A percentile compares a stretch with the other conserved stretches of the same genome.
Evolutionary conservation across 139 green algal genomes (phyloP).

Genomic region (Nannochloris sp.): DNA sequence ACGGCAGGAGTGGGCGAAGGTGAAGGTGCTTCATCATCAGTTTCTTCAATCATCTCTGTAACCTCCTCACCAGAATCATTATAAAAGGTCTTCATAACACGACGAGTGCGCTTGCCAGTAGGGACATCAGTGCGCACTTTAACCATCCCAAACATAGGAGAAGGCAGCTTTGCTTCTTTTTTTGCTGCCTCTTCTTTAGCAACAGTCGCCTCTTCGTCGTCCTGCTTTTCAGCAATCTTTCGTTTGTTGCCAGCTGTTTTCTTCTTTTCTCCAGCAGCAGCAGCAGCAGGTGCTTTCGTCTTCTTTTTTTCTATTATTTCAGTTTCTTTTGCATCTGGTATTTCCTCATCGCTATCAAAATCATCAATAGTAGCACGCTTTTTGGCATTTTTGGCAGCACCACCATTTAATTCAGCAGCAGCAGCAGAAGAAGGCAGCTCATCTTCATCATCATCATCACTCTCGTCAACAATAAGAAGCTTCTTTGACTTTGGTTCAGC

Average conservation of each 20-base stretch:
- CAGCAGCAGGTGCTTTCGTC: not conserved
- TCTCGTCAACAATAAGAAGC: not conserved
- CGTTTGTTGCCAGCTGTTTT: conserved; percentile 12
- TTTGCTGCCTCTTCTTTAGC: not conserved
- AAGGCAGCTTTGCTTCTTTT: not conserved
- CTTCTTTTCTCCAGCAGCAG: not conserved
- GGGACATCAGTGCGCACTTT: conserved; percentile 3
- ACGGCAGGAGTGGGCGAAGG: not conserved
- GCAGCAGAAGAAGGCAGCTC: no score
- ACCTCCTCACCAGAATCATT: conserved; percentile 49
- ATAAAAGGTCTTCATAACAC: conserved; percentile 21
- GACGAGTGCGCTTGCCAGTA: conserved; percentile 4
- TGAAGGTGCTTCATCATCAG: conserved; percentile 5
- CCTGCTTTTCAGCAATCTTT: conserved; percentile 7
- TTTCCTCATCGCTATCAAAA: not conserved
- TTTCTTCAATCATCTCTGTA: conserved; percentile 21
- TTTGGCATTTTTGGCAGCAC: not conserved
- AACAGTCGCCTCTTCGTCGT: not conserved
- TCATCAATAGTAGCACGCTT: not conserved
- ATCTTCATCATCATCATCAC: not conserved
- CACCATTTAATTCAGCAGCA: no score
- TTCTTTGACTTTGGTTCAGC: not conserved
- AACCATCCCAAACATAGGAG: conserved; percentile 9
- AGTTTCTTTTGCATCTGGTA: not conserved
- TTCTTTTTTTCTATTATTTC: not conserved